Conservation (phyloP, 2,329 filamentous ascomycete species). For the Berkeleyomyces rouxiae region DNA sequence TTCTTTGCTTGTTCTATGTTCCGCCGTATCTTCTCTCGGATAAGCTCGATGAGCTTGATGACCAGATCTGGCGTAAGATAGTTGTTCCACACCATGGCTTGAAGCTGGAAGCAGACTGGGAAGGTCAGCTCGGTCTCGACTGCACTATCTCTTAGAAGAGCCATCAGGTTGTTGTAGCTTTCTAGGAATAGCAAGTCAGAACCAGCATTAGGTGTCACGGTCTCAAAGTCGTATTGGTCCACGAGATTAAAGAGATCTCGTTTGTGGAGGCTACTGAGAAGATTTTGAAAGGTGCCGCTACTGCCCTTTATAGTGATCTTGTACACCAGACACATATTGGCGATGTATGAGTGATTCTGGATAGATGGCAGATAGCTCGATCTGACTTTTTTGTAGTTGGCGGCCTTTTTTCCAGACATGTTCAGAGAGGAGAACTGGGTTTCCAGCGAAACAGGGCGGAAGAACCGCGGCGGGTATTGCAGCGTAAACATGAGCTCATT, state of each 20-base stretch:
- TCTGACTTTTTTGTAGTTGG: constrained; percentile 1
- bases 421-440: neutral
- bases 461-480: constrained; percentile 33
- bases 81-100: constrained; percentile 45
- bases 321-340: constrained; percentile 6
- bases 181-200: constrained; percentile 7
- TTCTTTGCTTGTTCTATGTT: neutral
- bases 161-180: constrained; percentile 15
- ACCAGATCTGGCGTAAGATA: constrained; percentile 41
- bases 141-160: constrained; percentile 21
- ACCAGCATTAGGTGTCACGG: neutral
- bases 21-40: constrained; percentile 21
- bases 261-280: neutral
- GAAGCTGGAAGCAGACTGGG: constrained; percentile 42
- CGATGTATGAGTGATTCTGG: constrained; percentile 3
- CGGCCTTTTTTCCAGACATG: neutral
- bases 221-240: constrained; percentile 1
- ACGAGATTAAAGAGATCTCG: constrained; percentile 6
- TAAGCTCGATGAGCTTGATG: constrained; percentile 26
- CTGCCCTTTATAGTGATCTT: constrained; percentile 2
- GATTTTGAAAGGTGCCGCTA: neutral
- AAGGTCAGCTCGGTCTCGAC: constrained; percentile 29
- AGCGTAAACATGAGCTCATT: constrained; percentile 34
- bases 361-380: neutral
- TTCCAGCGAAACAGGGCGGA: constrained; percentile 17